Evolutionary conservation across 2,329 filamentous ascomycete species (phyloP).

Genomic region (Aspergillus sp.): DNA sequence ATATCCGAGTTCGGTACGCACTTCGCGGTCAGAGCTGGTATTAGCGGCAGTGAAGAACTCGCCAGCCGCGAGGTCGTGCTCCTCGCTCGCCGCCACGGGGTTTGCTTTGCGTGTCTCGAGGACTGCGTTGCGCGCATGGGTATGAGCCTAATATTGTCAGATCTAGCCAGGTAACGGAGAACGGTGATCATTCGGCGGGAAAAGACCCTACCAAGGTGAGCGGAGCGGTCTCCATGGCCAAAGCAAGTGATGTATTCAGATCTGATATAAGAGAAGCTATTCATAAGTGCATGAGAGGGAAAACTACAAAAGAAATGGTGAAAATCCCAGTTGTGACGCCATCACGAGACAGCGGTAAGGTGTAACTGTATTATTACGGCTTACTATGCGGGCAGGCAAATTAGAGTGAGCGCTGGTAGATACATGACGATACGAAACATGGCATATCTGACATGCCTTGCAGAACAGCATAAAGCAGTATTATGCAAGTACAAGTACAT

Average conservation of each 20-base stretch:
- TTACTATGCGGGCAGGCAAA: no score
- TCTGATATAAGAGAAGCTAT: not conserved
- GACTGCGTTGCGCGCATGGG: slow-evolving; percentile 79
- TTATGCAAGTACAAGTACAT: no score
- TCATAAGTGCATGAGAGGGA: not conserved
- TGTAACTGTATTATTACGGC: no score
- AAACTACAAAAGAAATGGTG: no score
- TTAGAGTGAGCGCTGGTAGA: no score
- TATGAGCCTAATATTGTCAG: slow-evolving; percentile 59
- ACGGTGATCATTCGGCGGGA: not conserved
- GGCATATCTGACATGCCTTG: no score
- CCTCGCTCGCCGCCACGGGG: slow-evolving; percentile 73
- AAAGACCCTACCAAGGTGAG: slow-evolving; percentile 51
- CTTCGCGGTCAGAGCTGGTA: slow-evolving; percentile 57
- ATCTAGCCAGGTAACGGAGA: not conserved
- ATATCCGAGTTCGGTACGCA: slow-evolving; percentile 20
- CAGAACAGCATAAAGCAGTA: no score
- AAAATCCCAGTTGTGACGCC: no score
- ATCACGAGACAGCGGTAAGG: no score
- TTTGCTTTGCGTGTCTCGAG: slow-evolving; percentile 61
- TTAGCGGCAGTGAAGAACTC: slow-evolving; percentile 82
- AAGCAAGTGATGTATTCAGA: not conserved
- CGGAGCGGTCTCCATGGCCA: slow-evolving; percentile 61
- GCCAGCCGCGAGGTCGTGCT: slow-evolving; percentile 80
- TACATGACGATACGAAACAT: no score